A percentile compares a stretch with the other conserved stretches of the same genome.
Conservation (phyloP, 768 basidiomycete species). For the Phaeotremella skinneri region DNA sequence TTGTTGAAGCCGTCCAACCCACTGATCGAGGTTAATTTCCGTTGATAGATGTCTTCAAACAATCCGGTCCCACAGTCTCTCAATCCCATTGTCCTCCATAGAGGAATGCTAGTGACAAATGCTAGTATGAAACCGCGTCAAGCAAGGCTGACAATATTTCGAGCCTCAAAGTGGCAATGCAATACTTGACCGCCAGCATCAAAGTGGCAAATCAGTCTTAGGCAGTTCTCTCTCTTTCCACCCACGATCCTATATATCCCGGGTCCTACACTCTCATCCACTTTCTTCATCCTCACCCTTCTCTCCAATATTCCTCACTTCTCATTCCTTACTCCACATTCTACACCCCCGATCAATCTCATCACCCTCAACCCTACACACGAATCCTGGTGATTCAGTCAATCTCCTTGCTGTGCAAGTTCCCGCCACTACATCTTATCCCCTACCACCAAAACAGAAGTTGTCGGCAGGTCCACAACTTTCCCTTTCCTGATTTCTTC, state of each 20-base stretch:
- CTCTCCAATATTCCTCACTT: too few species aligned
- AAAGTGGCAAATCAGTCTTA: neutral
- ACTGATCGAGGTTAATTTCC: too few species aligned
- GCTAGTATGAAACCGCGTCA: too few species aligned
- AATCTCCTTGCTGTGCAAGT: conserved; percentile 1
- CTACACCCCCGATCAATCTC: neutral
- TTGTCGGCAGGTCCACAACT: neutral
- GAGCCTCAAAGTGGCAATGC: neutral
- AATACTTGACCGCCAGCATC: too few species aligned
- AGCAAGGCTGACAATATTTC: neutral
- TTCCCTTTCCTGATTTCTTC: neutral
- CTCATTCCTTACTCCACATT: neutral
- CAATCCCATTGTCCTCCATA: too few species aligned
- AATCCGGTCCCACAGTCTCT: too few species aligned
- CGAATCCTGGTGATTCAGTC: conserved; percentile 6
- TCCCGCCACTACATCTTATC: neutral
- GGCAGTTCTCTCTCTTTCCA: neutral
- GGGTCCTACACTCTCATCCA: neutral
- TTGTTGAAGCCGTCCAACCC: too few species aligned
- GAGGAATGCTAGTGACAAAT: too few species aligned
- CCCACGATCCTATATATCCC: neutral
- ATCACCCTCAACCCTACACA: neutral
- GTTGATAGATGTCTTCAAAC: too few species aligned
- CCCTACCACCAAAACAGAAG: neutral
- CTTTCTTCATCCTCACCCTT: neutral